phyloP scores from a whole-genome alignment of 2,329 filamentous ascomycete genomes.

The Fusarium cicatricum region DNA sequence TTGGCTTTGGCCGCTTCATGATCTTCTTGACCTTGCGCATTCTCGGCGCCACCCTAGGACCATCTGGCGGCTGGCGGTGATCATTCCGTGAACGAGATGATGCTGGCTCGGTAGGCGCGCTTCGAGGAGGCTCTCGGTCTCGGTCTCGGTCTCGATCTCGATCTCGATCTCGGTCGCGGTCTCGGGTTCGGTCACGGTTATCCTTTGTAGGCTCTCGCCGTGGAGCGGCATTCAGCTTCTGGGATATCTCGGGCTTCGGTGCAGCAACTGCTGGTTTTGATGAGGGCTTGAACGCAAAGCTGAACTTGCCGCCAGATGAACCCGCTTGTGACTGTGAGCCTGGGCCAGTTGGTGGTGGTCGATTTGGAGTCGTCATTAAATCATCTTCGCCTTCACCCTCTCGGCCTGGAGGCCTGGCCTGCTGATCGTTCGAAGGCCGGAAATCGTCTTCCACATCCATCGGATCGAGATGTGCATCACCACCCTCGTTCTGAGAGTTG shows the following conservation, averaged over 20 bases:
- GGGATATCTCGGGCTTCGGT: slow-evolving; percentile 72
- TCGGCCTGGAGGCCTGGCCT: slow-evolving; percentile 37
- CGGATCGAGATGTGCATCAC: slow-evolving; percentile 23
- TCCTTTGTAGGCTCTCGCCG: slow-evolving; percentile 49
- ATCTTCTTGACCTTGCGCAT: slow-evolving; percentile 73
- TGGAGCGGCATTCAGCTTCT: slow-evolving; percentile 72
- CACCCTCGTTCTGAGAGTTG: slow-evolving; percentile 20
- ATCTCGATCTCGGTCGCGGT: slow-evolving; percentile 36
- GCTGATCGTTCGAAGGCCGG: slow-evolving; percentile 40
- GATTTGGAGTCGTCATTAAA: slow-evolving; percentile 63
- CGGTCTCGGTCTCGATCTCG: slow-evolving; percentile 45
- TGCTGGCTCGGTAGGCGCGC: slow-evolving; percentile 63
- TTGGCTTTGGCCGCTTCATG: slow-evolving; percentile 74
- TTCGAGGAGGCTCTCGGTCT: slow-evolving; percentile 58
- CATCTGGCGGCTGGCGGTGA: slow-evolving; percentile 45
- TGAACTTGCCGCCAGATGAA: slow-evolving; percentile 76
- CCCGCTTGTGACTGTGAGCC: slow-evolving; percentile 57
- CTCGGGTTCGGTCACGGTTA: slow-evolving; percentile 38
- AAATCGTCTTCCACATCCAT: slow-evolving; percentile 28
- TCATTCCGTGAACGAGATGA: slow-evolving; percentile 55
- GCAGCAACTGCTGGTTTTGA: slow-evolving; percentile 64
- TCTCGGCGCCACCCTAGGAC: slow-evolving; percentile 53
- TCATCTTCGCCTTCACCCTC: slow-evolving; percentile 54
- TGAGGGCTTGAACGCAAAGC: slow-evolving; percentile 88
- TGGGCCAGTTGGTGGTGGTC: slow-evolving; percentile 63